phyloP scores from a whole-genome alignment of 441 rosid genomes.

The Pelargonium cotyledonis region DNA sequence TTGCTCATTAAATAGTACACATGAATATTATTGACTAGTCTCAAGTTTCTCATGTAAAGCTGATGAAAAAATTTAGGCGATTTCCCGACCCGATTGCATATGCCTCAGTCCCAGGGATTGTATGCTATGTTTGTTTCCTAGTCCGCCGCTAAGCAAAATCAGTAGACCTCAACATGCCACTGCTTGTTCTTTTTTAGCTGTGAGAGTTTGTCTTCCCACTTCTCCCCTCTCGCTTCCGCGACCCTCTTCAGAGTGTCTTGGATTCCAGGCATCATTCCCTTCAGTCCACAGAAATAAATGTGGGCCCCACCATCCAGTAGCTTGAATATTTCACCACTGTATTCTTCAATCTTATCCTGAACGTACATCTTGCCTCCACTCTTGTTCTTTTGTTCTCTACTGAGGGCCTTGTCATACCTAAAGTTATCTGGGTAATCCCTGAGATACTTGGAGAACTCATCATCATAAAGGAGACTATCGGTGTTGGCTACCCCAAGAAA shows the following conservation, averaged over 20 bases:
- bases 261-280: constrained; percentile 97
- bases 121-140: too few species aligned
- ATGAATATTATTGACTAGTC: too few species aligned
- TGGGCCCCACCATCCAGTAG: constrained; percentile 83
- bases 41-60: too few species aligned
- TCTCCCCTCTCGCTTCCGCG: constrained; percentile 80
- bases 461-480: constrained; percentile 90
- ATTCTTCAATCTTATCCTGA: constrained; percentile 94
- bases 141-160: constrained; percentile 1
- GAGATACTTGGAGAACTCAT: constrained; percentile 71
- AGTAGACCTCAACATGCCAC: constrained; percentile 98
- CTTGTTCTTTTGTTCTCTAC: constrained; percentile 87
- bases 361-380: constrained; percentile 94
- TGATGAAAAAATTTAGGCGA: too few species aligned
- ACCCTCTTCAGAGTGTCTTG: constrained; percentile 84
- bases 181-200: constrained; percentile 95
- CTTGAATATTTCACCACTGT: constrained; percentile 80
- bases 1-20: too few species aligned
- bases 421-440: constrained; percentile 68
- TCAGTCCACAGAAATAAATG: constrained; percentile 92
- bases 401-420: constrained; percentile 75
- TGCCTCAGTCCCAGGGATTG: background rate
- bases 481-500: constrained; percentile 96
- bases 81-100: too few species aligned
- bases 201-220: constrained; percentile 94